phyloP scores from a whole-genome alignment of 2,329 filamentous ascomycete species.

The Nannizzia gypsea region DNA sequence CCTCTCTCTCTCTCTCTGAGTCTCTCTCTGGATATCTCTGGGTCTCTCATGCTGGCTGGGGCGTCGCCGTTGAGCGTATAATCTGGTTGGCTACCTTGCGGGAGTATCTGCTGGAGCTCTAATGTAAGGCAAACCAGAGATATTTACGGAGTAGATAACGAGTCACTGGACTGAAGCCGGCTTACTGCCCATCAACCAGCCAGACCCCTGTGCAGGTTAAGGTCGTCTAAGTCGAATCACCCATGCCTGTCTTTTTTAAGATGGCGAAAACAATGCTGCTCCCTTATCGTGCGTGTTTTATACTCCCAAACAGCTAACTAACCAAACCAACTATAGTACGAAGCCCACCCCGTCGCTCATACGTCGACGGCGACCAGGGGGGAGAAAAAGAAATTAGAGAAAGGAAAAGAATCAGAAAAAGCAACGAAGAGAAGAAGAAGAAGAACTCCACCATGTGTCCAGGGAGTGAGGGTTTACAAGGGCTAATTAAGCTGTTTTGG shows the following conservation, averaged over 20 bases:
- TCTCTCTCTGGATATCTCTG: too few species aligned
- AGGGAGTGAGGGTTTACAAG: not conserved
- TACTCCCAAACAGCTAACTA: not conserved
- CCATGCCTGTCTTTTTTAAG: not conserved
- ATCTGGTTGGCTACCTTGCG: too few species aligned
- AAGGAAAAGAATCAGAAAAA: too few species aligned
- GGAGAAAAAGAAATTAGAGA: not conserved
- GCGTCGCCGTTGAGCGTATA: too few species aligned
- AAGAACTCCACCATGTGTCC: not conserved
- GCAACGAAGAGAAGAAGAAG: too few species aligned
- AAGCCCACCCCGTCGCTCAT: not conserved
- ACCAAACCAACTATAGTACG: not conserved
- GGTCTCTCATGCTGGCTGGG: too few species aligned
- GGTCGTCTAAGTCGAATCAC: not conserved
- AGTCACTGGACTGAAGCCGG: too few species aligned
- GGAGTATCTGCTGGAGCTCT: too few species aligned
- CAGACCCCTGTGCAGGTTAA: not conserved
- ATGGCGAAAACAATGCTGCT: not conserved
- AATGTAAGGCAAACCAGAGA: too few species aligned
- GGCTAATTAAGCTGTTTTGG: conserved; percentile 1
- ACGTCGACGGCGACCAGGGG: not conserved
- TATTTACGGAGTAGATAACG: too few species aligned
- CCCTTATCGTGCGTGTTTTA: not conserved
- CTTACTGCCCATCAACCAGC: not conserved
- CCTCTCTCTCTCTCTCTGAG: too few species aligned